These are phyloP conservation scores for Microsporum ferrugineum DNA, from an alignment of 2,329 filamentous ascomycete species.

Conservation along the genomic window DNA sequence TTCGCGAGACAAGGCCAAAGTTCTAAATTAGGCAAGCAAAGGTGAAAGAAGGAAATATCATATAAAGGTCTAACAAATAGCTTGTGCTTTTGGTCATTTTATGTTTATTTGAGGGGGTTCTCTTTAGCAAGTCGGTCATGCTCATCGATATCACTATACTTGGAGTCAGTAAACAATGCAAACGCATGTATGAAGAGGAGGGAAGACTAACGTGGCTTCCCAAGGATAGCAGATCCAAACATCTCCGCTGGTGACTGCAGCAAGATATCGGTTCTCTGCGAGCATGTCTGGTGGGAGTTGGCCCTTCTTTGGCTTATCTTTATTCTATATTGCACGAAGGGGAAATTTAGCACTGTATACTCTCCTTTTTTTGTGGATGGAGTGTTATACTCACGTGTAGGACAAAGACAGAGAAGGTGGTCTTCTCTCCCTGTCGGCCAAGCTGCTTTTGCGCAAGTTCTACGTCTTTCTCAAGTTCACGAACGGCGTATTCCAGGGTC, in stretches of 20 bases:
- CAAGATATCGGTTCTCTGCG: constrained; percentile 60
- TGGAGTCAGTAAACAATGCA: neutral
- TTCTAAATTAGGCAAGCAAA: neutral
- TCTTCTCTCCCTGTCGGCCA: constrained; percentile 58
- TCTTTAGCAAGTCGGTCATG: constrained; percentile 58
- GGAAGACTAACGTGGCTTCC: constrained; percentile 60
- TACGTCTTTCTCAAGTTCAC: constrained; percentile 90
- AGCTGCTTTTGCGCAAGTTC: constrained; percentile 63
- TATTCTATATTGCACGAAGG: constrained; percentile 53
- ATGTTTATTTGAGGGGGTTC: constrained; percentile 4
- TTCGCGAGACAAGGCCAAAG: neutral
- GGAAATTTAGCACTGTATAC: neutral
- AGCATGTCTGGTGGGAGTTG: constrained; percentile 67
- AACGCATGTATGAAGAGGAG: neutral
- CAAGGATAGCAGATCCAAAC: constrained; percentile 99
- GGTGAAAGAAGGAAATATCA: neutral
- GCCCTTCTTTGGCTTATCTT: constrained; percentile 95
- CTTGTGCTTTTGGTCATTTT: neutral
- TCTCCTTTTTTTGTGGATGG: neutral
- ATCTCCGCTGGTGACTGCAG: constrained; percentile 79
- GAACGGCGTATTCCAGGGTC: constrained; percentile 85
- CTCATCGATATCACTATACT: constrained; percentile 66
- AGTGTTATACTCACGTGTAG: constrained; percentile 57
- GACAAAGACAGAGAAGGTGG: constrained; percentile 88
- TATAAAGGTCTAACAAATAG: neutral